Evolutionary conservation across 176 grass and related monocot genomes (phyloP).

Genomic region (Eleusine indica): DNA sequence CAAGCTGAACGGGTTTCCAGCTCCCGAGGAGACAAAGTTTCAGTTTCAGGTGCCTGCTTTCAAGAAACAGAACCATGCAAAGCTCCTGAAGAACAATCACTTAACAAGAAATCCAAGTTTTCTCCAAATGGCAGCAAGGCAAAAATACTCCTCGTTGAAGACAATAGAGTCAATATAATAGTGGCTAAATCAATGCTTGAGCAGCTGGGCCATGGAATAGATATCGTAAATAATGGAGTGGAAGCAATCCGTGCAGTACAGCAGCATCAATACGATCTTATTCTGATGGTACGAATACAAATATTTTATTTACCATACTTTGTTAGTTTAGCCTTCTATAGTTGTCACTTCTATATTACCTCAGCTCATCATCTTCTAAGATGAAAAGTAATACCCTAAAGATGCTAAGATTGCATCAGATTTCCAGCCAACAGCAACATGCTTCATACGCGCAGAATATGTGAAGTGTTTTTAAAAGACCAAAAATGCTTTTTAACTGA

Average conservation of each 20-base stretch:
- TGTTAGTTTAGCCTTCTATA: conserved; percentile 20
- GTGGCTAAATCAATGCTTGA: conserved; percentile 91
- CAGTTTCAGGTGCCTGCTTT: conserved; percentile 44
- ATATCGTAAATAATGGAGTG: conserved; percentile 82
- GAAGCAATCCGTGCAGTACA: conserved; percentile 86
- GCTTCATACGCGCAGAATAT: conserved; percentile 3
- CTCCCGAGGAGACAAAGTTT: conserved; percentile 44
- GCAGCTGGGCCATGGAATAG: conserved; percentile 71
- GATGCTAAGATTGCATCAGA: conserved; percentile 15
- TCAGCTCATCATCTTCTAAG: conserved; percentile 23
- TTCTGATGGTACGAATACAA: conserved; percentile 74
- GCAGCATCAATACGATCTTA: conserved; percentile 67
- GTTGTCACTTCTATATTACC: conserved; percentile 11
- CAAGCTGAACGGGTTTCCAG: conserved; percentile 51
- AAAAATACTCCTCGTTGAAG: conserved; percentile 90
- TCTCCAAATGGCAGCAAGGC: conserved; percentile 37
- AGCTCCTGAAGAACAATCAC: conserved; percentile 33
- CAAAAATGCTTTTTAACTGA: conserved; percentile 25
- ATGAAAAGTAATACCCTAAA: conserved; percentile 26
- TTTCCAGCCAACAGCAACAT: conserved; percentile 25
- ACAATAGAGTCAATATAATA: conserved; percentile 91
- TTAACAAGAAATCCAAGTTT: conserved; percentile 56
- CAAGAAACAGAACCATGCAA: conserved; percentile 37
- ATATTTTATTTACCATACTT: conserved; percentile 39
- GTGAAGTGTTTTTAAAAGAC: conserved; percentile 9